Evolutionary conservation across 2,329 filamentous ascomycete species (phyloP).

Genomic region (Phialemoniopsis sp.): DNA sequence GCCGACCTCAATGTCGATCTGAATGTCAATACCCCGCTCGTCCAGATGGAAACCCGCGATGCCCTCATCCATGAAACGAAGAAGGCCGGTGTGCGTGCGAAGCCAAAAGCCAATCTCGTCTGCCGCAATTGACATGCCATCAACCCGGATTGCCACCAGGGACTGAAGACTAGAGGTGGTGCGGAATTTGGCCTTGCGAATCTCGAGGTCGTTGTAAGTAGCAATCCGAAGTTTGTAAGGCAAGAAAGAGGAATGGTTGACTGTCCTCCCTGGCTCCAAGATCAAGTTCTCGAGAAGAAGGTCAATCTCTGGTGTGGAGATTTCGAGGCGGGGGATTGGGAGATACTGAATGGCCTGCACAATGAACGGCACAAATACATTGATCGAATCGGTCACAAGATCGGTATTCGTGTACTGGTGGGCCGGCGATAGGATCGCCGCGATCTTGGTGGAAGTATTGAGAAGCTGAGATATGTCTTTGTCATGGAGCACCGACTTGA

Average conservation of each 20-base stretch:
- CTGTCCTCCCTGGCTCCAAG: conserved; percentile 78
- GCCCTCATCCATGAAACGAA: conserved; percentile 76
- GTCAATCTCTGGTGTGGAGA: conserved; percentile 79
- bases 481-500: conserved; percentile 68
- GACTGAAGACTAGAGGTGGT: conserved; percentile 66
- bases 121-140: conserved; percentile 78
- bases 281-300: conserved; percentile 87
- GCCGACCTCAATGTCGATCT: conserved; percentile 79
- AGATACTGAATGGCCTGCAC: conserved; percentile 79
- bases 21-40: conserved; percentile 80
- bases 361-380: conserved; percentile 75
- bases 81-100: conserved; percentile 69
- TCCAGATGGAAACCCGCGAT: conserved; percentile 84
- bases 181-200: conserved; percentile 70
- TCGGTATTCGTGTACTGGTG: conserved; percentile 64
- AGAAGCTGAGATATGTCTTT: conserved; percentile 66
- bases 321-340: conserved; percentile 85
- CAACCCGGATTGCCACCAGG: conserved; percentile 71
- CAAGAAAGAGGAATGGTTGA: conserved; percentile 85
- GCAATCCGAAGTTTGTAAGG: conserved; percentile 79
- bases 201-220: conserved; percentile 81
- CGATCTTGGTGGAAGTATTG: conserved; percentile 62
- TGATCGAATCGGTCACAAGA: conserved; percentile 69
- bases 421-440: conserved; percentile 63
- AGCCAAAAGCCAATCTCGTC: conserved; percentile 90